phyloP scores from a whole-genome alignment of 495 filamentous ascomycete genomes.

The Lentithecium fluviatile region DNA sequence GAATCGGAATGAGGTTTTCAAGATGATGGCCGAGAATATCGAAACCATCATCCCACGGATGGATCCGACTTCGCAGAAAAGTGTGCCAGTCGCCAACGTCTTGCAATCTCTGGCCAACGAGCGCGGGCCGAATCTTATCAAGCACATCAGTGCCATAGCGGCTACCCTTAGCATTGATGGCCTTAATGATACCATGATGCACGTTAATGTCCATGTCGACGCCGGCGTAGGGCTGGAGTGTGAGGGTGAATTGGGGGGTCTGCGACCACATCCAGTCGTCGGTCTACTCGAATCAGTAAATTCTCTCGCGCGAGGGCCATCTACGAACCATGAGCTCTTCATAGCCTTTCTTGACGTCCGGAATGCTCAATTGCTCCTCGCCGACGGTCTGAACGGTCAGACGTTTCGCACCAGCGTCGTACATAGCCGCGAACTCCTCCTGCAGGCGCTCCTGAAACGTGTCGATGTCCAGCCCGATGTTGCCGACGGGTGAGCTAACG shows the following conservation, averaged over 20 bases:
- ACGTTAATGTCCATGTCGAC: constrained; percentile 17
- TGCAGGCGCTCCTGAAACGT: constrained; percentile 36
- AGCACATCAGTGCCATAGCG: constrained; percentile 1
- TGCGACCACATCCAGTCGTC: constrained; percentile 76
- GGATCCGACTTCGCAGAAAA: not conserved
- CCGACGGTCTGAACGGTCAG: constrained; percentile 51
- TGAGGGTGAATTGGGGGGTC: constrained; percentile 72
- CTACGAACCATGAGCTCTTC: constrained; percentile 57
- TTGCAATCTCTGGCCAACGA: constrained; percentile 41
- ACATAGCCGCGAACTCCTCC: constrained; percentile 55
- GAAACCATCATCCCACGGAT: not conserved
- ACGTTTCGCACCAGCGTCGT: constrained; percentile 40
- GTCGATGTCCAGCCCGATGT: constrained; percentile 56
- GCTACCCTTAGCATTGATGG: constrained; percentile 18
- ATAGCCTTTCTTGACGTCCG: constrained; percentile 57
- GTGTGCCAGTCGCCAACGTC: constrained; percentile 46
- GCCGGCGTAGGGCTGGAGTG: not conserved
- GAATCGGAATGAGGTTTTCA: not conserved
- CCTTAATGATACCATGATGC: constrained; percentile 32
- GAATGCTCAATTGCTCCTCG: constrained; percentile 49
- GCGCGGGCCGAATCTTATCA: constrained; percentile 1
- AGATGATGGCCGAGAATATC: not conserved
- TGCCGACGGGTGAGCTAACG: constrained; percentile 78
- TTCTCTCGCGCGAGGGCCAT: not conserved
- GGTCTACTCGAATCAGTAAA: constrained; percentile 49